Base-by-base conservation (phyloP, 2,329 filamentous ascomycete genomes). In the Colletotrichum godetiae region DNA sequence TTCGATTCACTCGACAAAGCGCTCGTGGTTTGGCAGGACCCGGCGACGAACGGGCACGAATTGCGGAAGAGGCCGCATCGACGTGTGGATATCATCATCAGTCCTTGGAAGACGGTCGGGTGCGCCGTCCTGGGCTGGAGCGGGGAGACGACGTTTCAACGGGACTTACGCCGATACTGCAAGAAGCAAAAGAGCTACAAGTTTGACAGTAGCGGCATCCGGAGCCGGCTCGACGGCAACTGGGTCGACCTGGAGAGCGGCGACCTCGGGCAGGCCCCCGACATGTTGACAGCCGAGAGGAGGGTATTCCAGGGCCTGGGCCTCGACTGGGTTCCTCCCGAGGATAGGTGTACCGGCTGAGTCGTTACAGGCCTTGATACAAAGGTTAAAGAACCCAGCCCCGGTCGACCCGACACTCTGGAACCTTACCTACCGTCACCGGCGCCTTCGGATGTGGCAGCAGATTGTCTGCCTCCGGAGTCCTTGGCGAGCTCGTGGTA, bases 1-100 rank as follows among this genome's bases (percentile, higher is more conserved):
- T 98, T 98, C 76, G 95, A 98, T 79, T 94, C 92, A 0, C 87
- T 98, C 1, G 95, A 98, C 81, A 98, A 98, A 81, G 95, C 95
- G 0, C 85, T 98, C 65, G 93, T 98, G 0, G 95, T 98, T 0
- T 98, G 96, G 96, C 94, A 97, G 79, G 87, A 95, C 78, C 92
- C 92, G 0, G 63, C 81, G 5, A 73, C 77, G 1, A 61, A 60
- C 15, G 42, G 73, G 2, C n/a, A 42, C 5, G 52, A 58, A n/a
- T n/a, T 19, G 3, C 15, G 62, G 66, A 72, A 65, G 33, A 62
- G 71, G n/a, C 88, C 89, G 0, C 96, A 98, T 79, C 90, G 95
- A 24, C 88, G 96, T 58, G 95, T 98, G 1, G 96, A 98, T 79
- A 98, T 98, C 71, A 96, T 98, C 76, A 87, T 98, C 74, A 92